Evolutionary conservation across 2,329 filamentous ascomycete genomes (phyloP).

Genomic region (Claviceps sp.): DNA sequence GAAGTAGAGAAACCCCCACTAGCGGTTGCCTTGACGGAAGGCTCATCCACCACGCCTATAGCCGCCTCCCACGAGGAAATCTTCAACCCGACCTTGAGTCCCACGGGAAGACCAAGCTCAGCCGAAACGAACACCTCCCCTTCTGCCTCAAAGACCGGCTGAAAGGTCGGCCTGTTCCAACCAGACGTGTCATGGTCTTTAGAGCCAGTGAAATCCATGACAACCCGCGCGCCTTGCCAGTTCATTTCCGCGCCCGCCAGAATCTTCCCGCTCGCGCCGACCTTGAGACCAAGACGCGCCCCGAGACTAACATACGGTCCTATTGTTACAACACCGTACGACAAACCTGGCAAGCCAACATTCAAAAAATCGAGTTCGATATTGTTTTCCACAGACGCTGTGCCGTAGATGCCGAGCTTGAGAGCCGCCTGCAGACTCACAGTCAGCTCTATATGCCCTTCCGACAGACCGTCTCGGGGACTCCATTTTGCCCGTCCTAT

Average conservation of each 20-base stretch:
- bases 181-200: conserved; percentile 1
- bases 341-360: conserved; percentile 13
- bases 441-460: conserved; percentile 8
- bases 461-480: conserved; percentile 8
- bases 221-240: conserved; percentile 1
- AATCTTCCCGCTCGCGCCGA: conserved; percentile 12
- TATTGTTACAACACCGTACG: conserved; percentile 15
- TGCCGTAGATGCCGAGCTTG: conserved; percentile 19
- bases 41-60: conserved; percentile 14
- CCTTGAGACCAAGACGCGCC: conserved; percentile 11
- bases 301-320: conserved; percentile 14
- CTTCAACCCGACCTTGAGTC: conserved; percentile 13
- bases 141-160: conserved; percentile 15
- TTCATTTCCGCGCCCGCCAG: conserved; percentile 18
- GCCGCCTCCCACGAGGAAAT: conserved; percentile 11
- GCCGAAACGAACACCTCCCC: conserved; percentile 15
- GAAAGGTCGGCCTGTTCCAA: conserved; percentile 12
- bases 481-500: conserved; percentile 4
- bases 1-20: conserved; percentile 9
- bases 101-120: conserved; percentile 16
- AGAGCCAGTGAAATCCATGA: conserved; percentile 13
- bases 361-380: conserved; percentile 11
- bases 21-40: conserved; percentile 14
- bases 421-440: neutral
- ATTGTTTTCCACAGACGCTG: conserved; percentile 9